Evolutionary conservation across 2,329 filamentous ascomycete species (phyloP).

Genomic region (Ascochyta fabae): DNA sequence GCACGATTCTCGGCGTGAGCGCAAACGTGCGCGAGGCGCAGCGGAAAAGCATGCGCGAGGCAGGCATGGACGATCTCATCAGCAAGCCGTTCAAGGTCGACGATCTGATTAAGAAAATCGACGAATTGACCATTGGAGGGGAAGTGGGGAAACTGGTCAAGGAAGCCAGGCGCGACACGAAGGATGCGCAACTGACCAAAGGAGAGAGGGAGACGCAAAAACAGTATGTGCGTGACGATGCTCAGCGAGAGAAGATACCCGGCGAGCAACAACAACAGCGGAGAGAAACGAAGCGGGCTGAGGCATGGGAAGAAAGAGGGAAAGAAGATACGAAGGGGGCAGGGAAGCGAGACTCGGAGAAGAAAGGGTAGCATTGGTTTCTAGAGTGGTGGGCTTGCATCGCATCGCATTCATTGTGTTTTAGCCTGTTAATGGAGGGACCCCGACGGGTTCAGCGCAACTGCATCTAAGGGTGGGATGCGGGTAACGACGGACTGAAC

Average conservation of each 20-base stretch:
- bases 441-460: background rate
- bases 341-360: background rate
- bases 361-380: slow-evolving; percentile 1
- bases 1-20: slow-evolving; percentile 49
- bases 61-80: slow-evolving; percentile 50
- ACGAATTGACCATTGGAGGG: slow-evolving; percentile 24
- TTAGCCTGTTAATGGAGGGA: background rate
- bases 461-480: background rate
- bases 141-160: background rate
- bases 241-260: background rate
- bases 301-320: background rate
- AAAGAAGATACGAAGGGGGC: background rate
- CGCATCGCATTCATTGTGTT: slow-evolving; percentile 6
- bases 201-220: background rate
- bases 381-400: background rate
- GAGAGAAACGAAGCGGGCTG: background rate
- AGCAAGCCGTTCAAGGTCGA: slow-evolving; percentile 51
- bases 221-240: background rate
- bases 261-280: background rate
- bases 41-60: slow-evolving; percentile 40
- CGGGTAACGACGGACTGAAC: background rate
- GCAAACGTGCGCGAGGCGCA: slow-evolving; percentile 49
- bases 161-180: background rate
- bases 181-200: background rate
- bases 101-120: slow-evolving; percentile 41